phyloP scores from a whole-genome alignment of 2,329 filamentous ascomycete species.

The Colletotrichum orbiculare region DNA sequence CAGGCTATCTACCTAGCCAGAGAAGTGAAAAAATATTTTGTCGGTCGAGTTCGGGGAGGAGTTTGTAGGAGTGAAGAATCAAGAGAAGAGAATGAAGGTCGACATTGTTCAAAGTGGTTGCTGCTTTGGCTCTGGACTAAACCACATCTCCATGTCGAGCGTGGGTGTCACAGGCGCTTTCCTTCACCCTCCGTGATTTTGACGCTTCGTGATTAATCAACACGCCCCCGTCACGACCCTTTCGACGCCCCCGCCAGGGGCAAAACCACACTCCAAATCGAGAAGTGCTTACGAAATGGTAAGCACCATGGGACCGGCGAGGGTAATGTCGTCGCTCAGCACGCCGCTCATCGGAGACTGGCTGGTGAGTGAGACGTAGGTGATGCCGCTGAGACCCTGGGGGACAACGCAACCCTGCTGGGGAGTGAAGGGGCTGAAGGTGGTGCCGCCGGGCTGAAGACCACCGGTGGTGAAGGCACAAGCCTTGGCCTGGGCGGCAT shows the following conservation, averaged over 20 bases:
- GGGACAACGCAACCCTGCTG: conserved; percentile 70
- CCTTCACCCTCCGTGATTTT: conserved; percentile 1
- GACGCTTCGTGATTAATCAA: conserved; percentile 34
- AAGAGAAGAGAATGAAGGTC: conserved; percentile 30
- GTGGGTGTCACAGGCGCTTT: conserved; percentile 29
- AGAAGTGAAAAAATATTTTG: conserved; percentile 30
- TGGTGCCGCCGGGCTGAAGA: conserved; percentile 65
- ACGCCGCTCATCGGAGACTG: conserved; percentile 59
- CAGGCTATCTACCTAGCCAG: conserved; percentile 41
- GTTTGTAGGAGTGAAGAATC: conserved; percentile 32
- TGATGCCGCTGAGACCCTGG: conserved; percentile 69
- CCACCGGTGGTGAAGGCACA: conserved; percentile 76
- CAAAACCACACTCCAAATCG: background rate
- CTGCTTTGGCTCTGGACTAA: conserved; percentile 30
- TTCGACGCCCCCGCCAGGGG: conserved; percentile 10
- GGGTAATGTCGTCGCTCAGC: conserved; percentile 70
- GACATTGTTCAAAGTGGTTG: conserved; percentile 35
- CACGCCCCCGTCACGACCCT: conserved; percentile 25
- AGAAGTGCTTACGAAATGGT: conserved; percentile 55
- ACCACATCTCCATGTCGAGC: conserved; percentile 27
- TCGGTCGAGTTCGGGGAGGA: conserved; percentile 22
- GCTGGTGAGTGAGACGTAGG: conserved; percentile 75
- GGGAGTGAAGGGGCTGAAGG: conserved; percentile 67
- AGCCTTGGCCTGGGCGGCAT: conserved; percentile 62
- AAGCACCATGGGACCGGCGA: conserved; percentile 73